Percentiles rank a stretch among this genome's conserved stretches.
Evolutionary conservation across 106 monocot genomes (phyloP).

Genomic region (Platanthera guangdongensis): DNA sequence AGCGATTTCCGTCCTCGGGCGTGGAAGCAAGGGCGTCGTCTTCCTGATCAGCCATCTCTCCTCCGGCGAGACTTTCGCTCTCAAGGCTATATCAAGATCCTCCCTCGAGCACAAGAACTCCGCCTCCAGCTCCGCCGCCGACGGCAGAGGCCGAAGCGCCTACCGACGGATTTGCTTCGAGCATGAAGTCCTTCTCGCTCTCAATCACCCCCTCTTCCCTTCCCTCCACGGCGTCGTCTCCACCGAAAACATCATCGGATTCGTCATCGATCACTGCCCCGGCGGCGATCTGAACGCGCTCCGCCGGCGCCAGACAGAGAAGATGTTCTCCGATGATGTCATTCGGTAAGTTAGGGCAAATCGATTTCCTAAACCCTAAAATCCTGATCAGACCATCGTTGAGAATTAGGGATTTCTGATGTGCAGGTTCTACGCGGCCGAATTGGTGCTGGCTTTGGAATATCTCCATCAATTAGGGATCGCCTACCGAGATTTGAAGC

Average conservation of each 20-base stretch:
- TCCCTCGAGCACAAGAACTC: constrained; percentile 19
- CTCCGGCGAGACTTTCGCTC: constrained; percentile 23
- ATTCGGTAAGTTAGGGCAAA: constrained; percentile 32
- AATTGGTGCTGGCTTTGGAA: constrained; percentile 72
- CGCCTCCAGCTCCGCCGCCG: background rate
- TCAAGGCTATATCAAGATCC: constrained; percentile 57
- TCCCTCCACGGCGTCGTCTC: constrained; percentile 60
- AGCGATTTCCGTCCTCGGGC: constrained; percentile 63
- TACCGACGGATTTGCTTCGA: constrained; percentile 82
- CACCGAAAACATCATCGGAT: constrained; percentile 72
- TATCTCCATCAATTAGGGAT: constrained; percentile 70
- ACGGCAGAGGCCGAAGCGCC: constrained; percentile 4
- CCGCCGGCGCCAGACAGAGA: constrained; percentile 51
- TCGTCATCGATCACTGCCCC: constrained; percentile 61
- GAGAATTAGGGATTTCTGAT: background rate
- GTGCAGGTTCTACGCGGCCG: constrained; percentile 86
- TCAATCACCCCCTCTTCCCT: constrained; percentile 73
- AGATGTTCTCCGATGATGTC: constrained; percentile 68
- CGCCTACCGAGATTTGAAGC: constrained; percentile 91
- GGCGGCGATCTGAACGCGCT: constrained; percentile 67
- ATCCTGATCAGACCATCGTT: background rate
- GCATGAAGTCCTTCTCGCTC: constrained; percentile 51
- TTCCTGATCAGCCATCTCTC: constrained; percentile 35
- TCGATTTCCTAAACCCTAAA: too few relatives aligned
- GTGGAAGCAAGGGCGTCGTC: constrained; percentile 93